Conservation (phyloP, 306 rosid genomes). For the Medicago ruthenica region DNA sequence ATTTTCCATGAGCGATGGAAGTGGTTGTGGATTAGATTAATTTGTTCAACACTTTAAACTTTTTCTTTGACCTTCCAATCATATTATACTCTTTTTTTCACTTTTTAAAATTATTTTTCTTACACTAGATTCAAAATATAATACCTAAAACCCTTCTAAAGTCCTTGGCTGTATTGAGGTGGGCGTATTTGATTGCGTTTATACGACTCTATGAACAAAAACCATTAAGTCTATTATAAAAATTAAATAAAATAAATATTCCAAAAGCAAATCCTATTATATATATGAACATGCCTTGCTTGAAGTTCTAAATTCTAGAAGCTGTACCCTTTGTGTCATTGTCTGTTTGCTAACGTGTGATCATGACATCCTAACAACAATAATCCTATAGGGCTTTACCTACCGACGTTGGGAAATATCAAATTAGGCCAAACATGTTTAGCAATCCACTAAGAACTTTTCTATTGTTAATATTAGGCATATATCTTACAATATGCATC, state of each 20-base stretch:
- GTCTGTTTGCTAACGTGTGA: constrained; percentile 56
- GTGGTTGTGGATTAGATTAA: constrained; percentile 68
- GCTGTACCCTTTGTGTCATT: constrained; percentile 36
- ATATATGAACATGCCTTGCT: neutral
- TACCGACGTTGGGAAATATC: constrained; percentile 38
- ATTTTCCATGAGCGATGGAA: constrained; percentile 37
- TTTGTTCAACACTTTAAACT: constrained; percentile 69
- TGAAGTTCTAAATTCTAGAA: constrained; percentile 52
- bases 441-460: constrained; percentile 16
- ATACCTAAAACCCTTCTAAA: constrained; percentile 19
- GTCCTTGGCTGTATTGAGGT: constrained; percentile 21
- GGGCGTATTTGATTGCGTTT: constrained; percentile 8
- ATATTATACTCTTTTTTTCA: neutral
- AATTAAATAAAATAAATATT: neutral
- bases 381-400: constrained; percentile 31
- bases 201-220: constrained; percentile 6
- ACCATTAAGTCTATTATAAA: neutral
- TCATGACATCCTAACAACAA: constrained; percentile 58
- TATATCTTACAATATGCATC: constrained; percentile 13
- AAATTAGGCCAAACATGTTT: constrained; percentile 9
- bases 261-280: constrained; percentile 1
- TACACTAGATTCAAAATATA: neutral
- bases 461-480: constrained; percentile 24
- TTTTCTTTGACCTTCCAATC: constrained; percentile 55
- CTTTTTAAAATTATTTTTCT: neutral